A percentile compares a stretch with the other conserved stretches of the same genome.
These are phyloP conservation scores for Ensete glaucum DNA, from an alignment of 176 grass and related monocot species.

Conservation along the genomic window DNA sequence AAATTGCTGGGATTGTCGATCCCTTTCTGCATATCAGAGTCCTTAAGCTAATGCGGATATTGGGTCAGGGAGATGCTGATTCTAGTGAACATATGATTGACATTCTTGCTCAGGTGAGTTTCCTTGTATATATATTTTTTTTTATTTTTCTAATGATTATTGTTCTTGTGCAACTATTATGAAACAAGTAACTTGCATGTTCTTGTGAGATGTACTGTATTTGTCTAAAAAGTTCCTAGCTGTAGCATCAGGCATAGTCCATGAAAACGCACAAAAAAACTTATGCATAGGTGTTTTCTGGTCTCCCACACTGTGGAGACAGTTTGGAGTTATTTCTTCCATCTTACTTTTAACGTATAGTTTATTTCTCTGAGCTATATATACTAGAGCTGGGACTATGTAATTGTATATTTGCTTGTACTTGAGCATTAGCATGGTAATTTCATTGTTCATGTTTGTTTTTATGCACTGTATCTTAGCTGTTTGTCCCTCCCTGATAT, in stretches of 20 bases:
- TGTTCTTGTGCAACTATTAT: neutral
- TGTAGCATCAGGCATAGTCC: too few relatives aligned
- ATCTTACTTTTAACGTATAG: neutral
- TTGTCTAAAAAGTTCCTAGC: neutral
- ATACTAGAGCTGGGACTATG: neutral
- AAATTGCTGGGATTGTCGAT: constrained; percentile 82
- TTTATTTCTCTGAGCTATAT: neutral
- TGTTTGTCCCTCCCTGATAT: too few relatives aligned
- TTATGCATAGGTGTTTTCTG: neutral
- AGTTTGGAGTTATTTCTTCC: too few relatives aligned
- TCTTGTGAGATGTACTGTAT: neutral
- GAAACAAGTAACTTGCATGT: neutral
- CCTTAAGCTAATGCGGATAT: constrained; percentile 63
- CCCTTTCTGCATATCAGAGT: constrained; percentile 89
- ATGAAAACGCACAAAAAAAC: neutral
- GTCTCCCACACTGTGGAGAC: too few relatives aligned
- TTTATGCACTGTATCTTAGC: too few relatives aligned
- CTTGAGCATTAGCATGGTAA: too few relatives aligned
- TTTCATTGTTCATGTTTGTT: too few relatives aligned
- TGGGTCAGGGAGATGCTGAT: constrained; percentile 73
- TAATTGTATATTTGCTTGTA: too few relatives aligned
- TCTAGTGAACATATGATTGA: constrained; percentile 86
- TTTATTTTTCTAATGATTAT: neutral
- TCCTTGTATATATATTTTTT: neutral
- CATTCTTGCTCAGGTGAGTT: constrained; percentile 87